Evolutionary conservation across 2,329 filamentous ascomycete genomes (phyloP), one percentile per base, ranked within the genome.

Genomic region (Microcera coccophila): DNA sequence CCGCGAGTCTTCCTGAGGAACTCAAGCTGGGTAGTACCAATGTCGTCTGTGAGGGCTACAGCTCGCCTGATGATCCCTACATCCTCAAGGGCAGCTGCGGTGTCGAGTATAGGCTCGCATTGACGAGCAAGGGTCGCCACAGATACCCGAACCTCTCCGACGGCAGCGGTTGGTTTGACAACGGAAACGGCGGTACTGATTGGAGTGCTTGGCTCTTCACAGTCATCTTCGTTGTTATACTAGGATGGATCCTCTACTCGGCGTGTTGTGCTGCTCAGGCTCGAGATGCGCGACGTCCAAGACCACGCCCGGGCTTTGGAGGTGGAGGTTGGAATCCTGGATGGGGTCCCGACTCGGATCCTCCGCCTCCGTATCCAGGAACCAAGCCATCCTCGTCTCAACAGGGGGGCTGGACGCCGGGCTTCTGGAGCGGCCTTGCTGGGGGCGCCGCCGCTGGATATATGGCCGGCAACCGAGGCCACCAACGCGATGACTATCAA

Each of bases 41-140:
- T 49, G 91, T 97, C 42, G 73, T 90, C 10, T 98, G 93, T 65
- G 91, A 98, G 62, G 91, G 93, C 10, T 97, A 95, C 68, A 72
- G 78, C 44, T 74, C 71, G 12, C 68, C 84, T 1, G 80, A 91
- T 36, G 93, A 97, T 63, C 81, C 81, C 0, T 94, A 89, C 64
- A 78, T 97, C n/a, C 70, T 97, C 41, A 90, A 87, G 59, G 93
- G 93, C 17, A 93, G 87, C 64, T 97, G 91, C 66, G 93, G 86
- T 12, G 90, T 95, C 18, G 88, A 95, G 67, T 97, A 97, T 66
- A 76, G 84, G 12, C 67, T 97, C 5, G 65, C 85, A 1, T 71
- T 97, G 39, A 97, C 90, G 1, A 81, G 84, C 10, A 72, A 76
- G 48, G 93, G 93, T 3, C 82, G 90, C 67, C 67, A 76, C 54